These are phyloP conservation scores for Basidiobolus meristosporus DNA, from an alignment of 371 early-diverging fungal genomes.

Conservation along the genomic window DNA sequence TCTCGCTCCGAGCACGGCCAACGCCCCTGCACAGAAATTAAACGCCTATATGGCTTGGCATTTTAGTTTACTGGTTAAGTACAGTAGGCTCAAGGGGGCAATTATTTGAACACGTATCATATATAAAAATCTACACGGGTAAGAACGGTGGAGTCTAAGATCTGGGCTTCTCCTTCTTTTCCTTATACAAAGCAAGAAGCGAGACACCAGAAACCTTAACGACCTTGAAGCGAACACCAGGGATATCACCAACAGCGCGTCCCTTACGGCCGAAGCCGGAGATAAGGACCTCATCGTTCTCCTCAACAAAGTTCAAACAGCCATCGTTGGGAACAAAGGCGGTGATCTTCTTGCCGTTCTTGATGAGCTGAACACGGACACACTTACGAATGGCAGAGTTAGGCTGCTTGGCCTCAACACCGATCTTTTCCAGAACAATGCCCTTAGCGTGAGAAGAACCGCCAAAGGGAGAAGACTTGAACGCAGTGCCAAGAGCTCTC, in stretches of 20 bases:
- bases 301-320: slow-evolving; percentile 96
- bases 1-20: too few relatives aligned
- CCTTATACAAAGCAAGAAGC: slow-evolving; percentile 96
- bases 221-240: slow-evolving; percentile 99
- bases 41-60: too few relatives aligned
- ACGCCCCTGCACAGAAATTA: too few relatives aligned
- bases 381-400: slow-evolving; percentile 99
- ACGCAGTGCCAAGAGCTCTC: slow-evolving; percentile 94
- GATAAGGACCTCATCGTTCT: slow-evolving; percentile 93
- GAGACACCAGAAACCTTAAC: slow-evolving; percentile 99
- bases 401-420: too few relatives aligned
- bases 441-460: too few relatives aligned
- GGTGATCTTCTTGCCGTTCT: slow-evolving; percentile 99
- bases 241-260: slow-evolving; percentile 97
- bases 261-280: slow-evolving; percentile 91
- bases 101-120: too few relatives aligned
- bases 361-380: slow-evolving; percentile 99
- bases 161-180: too few relatives aligned
- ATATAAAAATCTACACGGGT: too few relatives aligned
- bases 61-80: too few relatives aligned
- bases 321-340: slow-evolving; percentile 99
- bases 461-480: slow-evolving; percentile 89
- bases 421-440: too few relatives aligned
- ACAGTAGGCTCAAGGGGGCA: too few relatives aligned
- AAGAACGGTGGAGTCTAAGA: too few relatives aligned